Evolutionary conservation across 2,329 filamentous ascomycete genomes (phyloP).

Genomic region (Biscogniauxia marginata): DNA sequence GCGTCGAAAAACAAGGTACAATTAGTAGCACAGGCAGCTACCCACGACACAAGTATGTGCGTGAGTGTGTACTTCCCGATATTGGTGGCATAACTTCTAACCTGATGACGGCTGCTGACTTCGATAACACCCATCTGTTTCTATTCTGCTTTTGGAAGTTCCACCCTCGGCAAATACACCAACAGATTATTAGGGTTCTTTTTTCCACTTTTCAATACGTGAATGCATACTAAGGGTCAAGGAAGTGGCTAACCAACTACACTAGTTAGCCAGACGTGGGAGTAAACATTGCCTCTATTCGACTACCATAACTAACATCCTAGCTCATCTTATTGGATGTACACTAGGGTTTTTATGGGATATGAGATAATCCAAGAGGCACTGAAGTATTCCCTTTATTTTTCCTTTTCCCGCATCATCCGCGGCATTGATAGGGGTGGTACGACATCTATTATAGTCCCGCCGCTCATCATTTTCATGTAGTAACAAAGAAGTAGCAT

Average conservation of each 20-base stretch:
- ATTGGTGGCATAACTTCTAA: background rate
- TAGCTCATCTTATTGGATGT: background rate
- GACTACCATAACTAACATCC: background rate
- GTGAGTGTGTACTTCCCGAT: background rate
- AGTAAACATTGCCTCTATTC: background rate
- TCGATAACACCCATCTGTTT: background rate
- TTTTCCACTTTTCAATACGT: too few relatives aligned
- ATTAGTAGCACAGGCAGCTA: background rate
- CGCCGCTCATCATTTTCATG: background rate
- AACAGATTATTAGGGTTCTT: background rate
- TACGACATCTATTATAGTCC: background rate
- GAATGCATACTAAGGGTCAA: background rate
- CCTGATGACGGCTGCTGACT: background rate
- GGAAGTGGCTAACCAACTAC: background rate
- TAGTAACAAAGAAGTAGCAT: background rate
- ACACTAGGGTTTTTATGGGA: background rate
- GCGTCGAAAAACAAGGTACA: background rate
- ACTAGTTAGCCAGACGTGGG: background rate
- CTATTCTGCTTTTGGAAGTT: background rate
- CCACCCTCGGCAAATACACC: background rate
- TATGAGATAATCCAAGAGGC: background rate
- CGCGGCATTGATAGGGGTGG: background rate
- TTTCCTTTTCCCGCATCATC: background rate
- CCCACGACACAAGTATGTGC: background rate
- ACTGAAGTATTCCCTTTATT: background rate